Conservation (phyloP, 345 rosid genomes). For the Schrenkiella parvula region DNA sequence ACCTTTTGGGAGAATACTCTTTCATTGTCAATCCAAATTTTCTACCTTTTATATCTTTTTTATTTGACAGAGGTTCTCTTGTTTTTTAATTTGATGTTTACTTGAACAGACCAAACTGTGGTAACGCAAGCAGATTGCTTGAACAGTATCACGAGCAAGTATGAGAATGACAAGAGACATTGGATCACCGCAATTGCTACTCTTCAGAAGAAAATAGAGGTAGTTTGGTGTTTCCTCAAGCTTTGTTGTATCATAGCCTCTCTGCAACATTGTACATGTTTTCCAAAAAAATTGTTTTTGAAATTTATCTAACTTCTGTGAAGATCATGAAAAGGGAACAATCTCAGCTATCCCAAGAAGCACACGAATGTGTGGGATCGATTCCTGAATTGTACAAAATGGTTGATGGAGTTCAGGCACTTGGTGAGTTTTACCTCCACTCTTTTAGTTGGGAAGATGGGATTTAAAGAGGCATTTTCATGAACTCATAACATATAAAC, state of each 20-base stretch:
- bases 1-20: background rate
- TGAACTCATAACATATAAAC: constrained; percentile 21
- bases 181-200: constrained; percentile 51
- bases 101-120: constrained; percentile 60
- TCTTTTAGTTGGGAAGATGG: background rate
- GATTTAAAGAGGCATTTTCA: background rate
- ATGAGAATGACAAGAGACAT: constrained; percentile 52
- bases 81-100: constrained; percentile 9
- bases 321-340: constrained; percentile 89
- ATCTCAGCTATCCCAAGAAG: constrained; percentile 63
- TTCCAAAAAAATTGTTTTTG: background rate
- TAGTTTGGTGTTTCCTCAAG: constrained; percentile 13
- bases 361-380: constrained; percentile 76
- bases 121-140: constrained; percentile 62
- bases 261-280: background rate
- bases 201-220: constrained; percentile 68
- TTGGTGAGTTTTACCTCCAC: constrained; percentile 49
- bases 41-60: background rate
- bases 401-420: constrained; percentile 83
- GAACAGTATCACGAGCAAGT: constrained; percentile 48
- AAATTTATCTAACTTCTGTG: background rate
- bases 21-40: background rate
- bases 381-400: constrained; percentile 76
- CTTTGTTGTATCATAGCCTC: background rate
- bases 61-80: background rate